Percentiles rank a stretch among this genome's conserved stretches.
These are phyloP conservation scores for Tephrocybe sp. DNA, from an alignment of 768 basidiomycete genomes.

Conservation along the genomic window DNA sequence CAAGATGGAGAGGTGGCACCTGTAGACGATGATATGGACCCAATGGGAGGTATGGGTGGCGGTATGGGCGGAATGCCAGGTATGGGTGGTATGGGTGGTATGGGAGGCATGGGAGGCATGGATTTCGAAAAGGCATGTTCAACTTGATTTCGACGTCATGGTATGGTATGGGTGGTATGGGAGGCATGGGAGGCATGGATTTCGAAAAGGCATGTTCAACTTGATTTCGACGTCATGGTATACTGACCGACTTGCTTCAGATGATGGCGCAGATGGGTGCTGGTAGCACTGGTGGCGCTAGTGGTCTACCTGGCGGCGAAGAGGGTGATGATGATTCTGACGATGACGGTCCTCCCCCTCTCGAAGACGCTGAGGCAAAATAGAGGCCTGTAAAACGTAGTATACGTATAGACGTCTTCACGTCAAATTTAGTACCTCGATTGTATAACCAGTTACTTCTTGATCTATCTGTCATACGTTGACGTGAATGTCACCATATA, in stretches of 20 bases:
- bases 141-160: background rate
- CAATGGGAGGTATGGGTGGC: slow-evolving; percentile 43
- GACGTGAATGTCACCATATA: too few relatives aligned
- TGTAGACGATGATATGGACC: slow-evolving; percentile 38
- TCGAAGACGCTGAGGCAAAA: slow-evolving; percentile 65
- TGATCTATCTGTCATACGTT: too few relatives aligned
- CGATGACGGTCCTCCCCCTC: slow-evolving; percentile 77
- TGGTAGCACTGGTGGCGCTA: slow-evolving; percentile 12
- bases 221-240: background rate
- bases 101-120: slow-evolving; percentile 47
- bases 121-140: slow-evolving; percentile 56
- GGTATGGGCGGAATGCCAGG: slow-evolving; percentile 56
- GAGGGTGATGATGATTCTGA: slow-evolving; percentile 51
- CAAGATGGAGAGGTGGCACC: slow-evolving; percentile 62
- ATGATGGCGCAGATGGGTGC: slow-evolving; percentile 55
- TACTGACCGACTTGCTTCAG: slow-evolving; percentile 24
- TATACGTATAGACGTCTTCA: background rate
- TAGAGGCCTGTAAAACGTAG: slow-evolving; percentile 19
- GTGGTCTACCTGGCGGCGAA: slow-evolving; percentile 25
- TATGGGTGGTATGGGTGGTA: slow-evolving; percentile 54
- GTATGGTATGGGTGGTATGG: too few relatives aligned
- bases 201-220: slow-evolving; percentile 53
- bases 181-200: slow-evolving; percentile 62
- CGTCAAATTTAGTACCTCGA: too few relatives aligned
- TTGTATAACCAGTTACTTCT: too few relatives aligned